Evolutionary conservation across 139 green algal species (phyloP).

Genomic region (Pleodorina starrii): DNA sequence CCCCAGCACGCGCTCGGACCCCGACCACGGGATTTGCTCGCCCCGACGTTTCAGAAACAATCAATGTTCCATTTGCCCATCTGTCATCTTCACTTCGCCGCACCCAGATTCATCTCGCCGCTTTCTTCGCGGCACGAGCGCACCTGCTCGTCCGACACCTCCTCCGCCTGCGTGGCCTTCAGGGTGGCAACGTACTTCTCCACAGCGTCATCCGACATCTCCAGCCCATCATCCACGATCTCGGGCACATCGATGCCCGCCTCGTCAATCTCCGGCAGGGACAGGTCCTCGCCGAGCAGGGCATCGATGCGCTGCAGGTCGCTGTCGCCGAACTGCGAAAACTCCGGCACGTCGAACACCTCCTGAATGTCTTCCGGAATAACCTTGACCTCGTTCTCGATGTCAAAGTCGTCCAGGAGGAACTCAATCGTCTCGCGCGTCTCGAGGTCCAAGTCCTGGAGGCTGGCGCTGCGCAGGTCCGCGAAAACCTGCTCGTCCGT

Average conservation of each 20-base stretch:
- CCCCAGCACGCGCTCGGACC: too few species aligned
- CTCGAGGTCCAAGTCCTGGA: constrained; percentile 54
- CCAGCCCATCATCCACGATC: constrained; percentile 24
- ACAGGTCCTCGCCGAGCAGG: constrained; percentile 35
- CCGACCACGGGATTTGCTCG: too few species aligned
- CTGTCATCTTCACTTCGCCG: too few species aligned
- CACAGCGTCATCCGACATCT: constrained; percentile 34
- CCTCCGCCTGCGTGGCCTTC: constrained; percentile 21
- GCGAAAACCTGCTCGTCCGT: constrained; percentile 43
- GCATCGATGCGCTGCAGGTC: constrained; percentile 29
- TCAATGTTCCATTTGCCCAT: too few species aligned
- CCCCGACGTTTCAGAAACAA: too few species aligned
- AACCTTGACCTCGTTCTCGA: constrained; percentile 55
- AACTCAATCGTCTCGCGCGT: constrained; percentile 57
- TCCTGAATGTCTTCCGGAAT: constrained; percentile 19
- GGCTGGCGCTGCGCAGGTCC: constrained; percentile 40
- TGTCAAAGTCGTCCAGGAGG: constrained; percentile 53
- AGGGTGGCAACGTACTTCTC: constrained; percentile 41
- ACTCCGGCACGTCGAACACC: constrained; percentile 7
- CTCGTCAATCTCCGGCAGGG: constrained; percentile 36
- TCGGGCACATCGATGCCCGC: background rate
- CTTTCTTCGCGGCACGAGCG: too few species aligned
- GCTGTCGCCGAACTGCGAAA: background rate
- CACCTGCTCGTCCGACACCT: constrained; percentile 37
- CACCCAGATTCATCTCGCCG: too few species aligned